A percentile compares a stretch with the other conserved stretches of the same genome.
Conservation (phyloP, 805 yeast genomes). For the Barnettozyma sp. region DNA sequence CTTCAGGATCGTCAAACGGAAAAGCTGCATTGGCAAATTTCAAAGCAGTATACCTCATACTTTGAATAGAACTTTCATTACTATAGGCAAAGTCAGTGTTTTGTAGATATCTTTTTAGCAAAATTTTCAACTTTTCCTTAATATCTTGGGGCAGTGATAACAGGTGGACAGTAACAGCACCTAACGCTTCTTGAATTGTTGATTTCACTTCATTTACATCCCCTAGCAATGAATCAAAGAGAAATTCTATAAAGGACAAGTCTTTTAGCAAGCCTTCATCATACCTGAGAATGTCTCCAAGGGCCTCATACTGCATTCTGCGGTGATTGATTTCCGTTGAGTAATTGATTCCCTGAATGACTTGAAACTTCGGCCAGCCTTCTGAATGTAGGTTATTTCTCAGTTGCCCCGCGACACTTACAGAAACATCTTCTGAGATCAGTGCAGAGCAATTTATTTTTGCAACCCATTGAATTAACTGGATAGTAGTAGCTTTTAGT, state of each 20-base stretch:
- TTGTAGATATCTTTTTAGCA: constrained; percentile 31
- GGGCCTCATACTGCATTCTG: constrained; percentile 66
- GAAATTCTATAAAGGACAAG: constrained; percentile 50
- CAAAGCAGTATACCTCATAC: constrained; percentile 56
- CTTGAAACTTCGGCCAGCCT: constrained; percentile 52
- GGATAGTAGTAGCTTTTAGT: constrained; percentile 50
- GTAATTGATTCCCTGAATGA: constrained; percentile 32
- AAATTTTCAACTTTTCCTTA: constrained; percentile 35
- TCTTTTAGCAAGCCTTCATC: constrained; percentile 38
- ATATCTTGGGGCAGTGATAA: constrained; percentile 32
- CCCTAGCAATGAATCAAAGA: constrained; percentile 61
- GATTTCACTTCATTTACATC: constrained; percentile 59
- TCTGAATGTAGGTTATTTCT: constrained; percentile 45
- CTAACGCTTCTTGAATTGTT: constrained; percentile 65
- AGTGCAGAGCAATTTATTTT: constrained; percentile 22
- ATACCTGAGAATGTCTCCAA: constrained; percentile 57
- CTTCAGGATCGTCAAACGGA: constrained; percentile 59
- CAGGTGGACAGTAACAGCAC: constrained; percentile 48
- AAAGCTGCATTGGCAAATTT: constrained; percentile 59
- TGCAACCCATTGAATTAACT: constrained; percentile 59
- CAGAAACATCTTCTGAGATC: constrained; percentile 27
- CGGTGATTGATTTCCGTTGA: constrained; percentile 38
- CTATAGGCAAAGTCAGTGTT: constrained; percentile 27
- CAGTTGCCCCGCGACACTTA: constrained; percentile 44
- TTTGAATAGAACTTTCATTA: constrained; percentile 31